Evolutionary conservation across 352 stramenopile species (phyloP).

Genomic region (Aphanomyces astaci): DNA sequence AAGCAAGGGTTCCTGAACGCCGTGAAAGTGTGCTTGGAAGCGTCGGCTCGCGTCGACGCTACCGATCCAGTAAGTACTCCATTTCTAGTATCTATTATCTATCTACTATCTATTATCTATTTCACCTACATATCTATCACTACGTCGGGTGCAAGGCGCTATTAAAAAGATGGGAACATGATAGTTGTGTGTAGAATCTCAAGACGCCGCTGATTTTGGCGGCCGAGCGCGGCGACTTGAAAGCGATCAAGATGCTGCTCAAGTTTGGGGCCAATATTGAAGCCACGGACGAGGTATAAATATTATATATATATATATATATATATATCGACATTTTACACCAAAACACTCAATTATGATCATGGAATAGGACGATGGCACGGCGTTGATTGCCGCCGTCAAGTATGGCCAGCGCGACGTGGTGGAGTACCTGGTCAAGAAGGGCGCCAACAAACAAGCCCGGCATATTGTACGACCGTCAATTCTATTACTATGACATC

Average conservation of each 20-base stretch:
- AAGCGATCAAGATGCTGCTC: conserved; percentile 1
- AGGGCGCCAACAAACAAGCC: neutral
- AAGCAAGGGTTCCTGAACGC: neutral
- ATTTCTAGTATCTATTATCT: neutral
- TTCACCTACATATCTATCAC: no score
- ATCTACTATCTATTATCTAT: no score
- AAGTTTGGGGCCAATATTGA: conserved; percentile 18
- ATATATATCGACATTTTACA: no score
- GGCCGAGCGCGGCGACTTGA: neutral
- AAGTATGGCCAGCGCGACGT: neutral
- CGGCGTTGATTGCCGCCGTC: neutral
- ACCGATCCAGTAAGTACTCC: neutral
- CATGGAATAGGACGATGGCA: neutral
- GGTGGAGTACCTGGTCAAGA: neutral
- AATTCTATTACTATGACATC: no score
- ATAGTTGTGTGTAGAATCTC: conserved; percentile 8
- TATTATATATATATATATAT: no score
- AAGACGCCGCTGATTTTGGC: conserved; percentile 3
- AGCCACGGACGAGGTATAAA: conserved; percentile 19
- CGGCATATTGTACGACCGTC: neutral
- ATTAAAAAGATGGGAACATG: no score
- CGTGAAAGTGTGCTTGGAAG: conserved; percentile 7
- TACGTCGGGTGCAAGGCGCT: no score
- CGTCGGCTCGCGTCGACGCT: neutral
- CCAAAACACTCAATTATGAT: no score